Conservation (phyloP, 116 monocot species). For the Thalassia testudinum region DNA sequence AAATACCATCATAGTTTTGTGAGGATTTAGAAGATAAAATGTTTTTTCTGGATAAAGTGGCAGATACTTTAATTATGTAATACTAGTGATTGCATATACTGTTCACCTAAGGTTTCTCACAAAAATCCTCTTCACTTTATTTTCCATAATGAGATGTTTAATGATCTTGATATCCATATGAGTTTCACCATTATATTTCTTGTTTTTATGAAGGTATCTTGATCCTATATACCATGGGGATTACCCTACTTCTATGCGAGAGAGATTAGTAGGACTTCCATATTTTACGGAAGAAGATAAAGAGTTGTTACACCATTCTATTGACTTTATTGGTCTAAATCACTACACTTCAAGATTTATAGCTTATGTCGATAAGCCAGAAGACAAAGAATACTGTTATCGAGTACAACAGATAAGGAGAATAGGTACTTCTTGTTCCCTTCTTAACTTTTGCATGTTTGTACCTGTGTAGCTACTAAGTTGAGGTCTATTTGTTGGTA, state of each 20-base stretch:
- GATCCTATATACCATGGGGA: conserved; percentile 91
- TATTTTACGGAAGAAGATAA: conserved; percentile 55
- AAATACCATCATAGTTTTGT: no score
- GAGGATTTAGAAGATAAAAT: no score
- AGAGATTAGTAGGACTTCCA: conserved; percentile 67
- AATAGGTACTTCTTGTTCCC: conserved; percentile 35
- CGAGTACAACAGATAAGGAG: conserved; percentile 55
- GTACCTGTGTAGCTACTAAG: no score
- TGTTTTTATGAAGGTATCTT: conserved; percentile 44
- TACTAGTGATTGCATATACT: no score
- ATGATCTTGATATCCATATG: no score
- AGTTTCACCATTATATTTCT: not conserved
- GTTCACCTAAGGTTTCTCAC: no score
- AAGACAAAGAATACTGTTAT: conserved; percentile 24
- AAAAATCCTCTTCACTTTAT: no score
- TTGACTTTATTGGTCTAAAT: conserved; percentile 90
- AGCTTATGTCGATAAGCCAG: conserved; percentile 25
- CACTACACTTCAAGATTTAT: conserved; percentile 86
- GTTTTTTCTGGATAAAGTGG: no score
- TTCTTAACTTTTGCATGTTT: not conserved
- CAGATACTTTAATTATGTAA: no score
- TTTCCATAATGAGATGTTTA: no score
- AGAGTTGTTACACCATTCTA: conserved; percentile 34
- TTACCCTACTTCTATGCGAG: conserved; percentile 73
- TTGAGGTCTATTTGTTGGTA: no score